phyloP scores from a whole-genome alignment of 1,139 yeast species.

The Kluyveromyces marxianus region DNA sequence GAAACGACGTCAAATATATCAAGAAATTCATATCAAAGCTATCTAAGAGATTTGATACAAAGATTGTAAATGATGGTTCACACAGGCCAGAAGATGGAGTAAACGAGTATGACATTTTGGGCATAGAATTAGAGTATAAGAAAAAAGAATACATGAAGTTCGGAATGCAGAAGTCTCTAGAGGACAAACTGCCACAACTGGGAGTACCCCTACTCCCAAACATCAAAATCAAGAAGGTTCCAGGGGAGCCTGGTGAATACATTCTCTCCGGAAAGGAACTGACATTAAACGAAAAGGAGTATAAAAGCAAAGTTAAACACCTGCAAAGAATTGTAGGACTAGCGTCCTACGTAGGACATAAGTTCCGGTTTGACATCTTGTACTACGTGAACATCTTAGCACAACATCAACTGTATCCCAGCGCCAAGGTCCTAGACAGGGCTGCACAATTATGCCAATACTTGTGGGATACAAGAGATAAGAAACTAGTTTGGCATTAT shows the following conservation, averaged over 20 bases:
- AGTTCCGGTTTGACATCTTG: constrained; percentile 7
- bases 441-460: background rate
- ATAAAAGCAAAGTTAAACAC: constrained; percentile 5
- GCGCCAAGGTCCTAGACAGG: background rate
- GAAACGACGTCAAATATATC: background rate
- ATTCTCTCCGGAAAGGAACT: constrained; percentile 1
- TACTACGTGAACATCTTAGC: constrained; percentile 9
- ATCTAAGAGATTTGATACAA: background rate
- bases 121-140: constrained; percentile 3
- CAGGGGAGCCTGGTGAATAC: constrained; percentile 5
- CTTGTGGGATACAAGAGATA: constrained; percentile 4
- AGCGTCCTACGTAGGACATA: constrained; percentile 10
- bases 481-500: constrained; percentile 1
- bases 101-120: constrained; percentile 1
- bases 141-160: constrained; percentile 2
- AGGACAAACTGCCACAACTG: background rate
- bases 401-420: constrained; percentile 5
- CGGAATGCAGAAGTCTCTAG: constrained; percentile 1
- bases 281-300: background rate
- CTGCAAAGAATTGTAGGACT: constrained; percentile 7
- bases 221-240: constrained; percentile 4
- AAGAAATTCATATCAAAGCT: background rate
- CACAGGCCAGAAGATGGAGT: background rate
- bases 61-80: background rate
- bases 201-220: constrained; percentile 1